phyloP scores from a whole-genome alignment of 108 stramenopile genomes.

The Phaeodactylum tricornutum region DNA sequence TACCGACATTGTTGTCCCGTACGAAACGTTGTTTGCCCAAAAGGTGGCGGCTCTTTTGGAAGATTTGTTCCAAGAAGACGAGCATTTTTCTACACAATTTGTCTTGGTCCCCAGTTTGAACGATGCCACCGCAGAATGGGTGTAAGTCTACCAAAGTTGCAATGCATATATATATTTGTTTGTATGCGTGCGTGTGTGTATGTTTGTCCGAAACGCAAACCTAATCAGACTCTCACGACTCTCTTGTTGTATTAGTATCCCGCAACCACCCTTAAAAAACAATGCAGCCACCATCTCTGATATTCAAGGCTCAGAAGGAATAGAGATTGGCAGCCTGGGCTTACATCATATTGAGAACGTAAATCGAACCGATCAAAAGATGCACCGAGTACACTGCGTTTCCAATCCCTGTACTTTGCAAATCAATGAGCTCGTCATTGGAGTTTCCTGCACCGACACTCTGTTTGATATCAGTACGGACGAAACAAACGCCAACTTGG shows the following conservation, averaged over 20 bases:
- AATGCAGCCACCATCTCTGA: conserved; percentile 14
- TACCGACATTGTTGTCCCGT: conserved; percentile 39
- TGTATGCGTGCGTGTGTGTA: background rate
- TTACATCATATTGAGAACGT: conserved; percentile 21
- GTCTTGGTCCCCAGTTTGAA: conserved; percentile 90
- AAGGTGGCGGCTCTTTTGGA: conserved; percentile 49
- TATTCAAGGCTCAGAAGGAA: conserved; percentile 22
- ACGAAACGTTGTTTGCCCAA: conserved; percentile 73
- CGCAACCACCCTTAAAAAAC: conserved; percentile 76
- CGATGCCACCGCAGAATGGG: conserved; percentile 86
- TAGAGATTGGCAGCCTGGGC: conserved; percentile 48
- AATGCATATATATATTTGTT: background rate
- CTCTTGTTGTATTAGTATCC: conserved; percentile 16
- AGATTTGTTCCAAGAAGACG: conserved; percentile 37
- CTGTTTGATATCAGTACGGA: conserved; percentile 79
- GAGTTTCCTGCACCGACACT: conserved; percentile 82
- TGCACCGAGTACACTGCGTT: conserved; percentile 67
- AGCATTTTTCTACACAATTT: conserved; percentile 71
- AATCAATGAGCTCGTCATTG: conserved; percentile 84
- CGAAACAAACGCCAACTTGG: conserved; percentile 66
- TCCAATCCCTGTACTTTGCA: conserved; percentile 84
- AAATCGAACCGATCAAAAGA: conserved; percentile 9
- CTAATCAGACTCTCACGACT: background rate
- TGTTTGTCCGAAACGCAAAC: too few species aligned
- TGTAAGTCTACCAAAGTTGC: conserved; percentile 34